Evolutionary conservation across 1,139 yeast species (phyloP).

Genomic region (Meyerozyma athensensis): DNA sequence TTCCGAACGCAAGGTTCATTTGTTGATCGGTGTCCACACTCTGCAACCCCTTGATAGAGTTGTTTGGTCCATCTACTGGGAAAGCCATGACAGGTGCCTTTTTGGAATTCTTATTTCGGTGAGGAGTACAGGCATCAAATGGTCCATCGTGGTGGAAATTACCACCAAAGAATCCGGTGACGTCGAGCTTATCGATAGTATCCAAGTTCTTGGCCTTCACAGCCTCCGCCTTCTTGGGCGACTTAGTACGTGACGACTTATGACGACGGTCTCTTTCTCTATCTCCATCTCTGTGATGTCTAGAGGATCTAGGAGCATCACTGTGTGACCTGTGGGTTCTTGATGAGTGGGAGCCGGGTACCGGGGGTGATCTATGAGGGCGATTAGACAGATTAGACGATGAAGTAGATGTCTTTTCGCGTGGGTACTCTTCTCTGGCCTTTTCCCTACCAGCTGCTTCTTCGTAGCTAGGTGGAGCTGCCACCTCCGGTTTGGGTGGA

Average conservation of each 20-base stretch:
- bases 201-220: constrained; percentile 64
- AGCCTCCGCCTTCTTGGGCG: constrained; percentile 40
- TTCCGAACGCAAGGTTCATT: constrained; percentile 61
- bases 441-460: constrained; percentile 57
- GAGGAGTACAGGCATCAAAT: constrained; percentile 97
- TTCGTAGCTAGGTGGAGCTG: constrained; percentile 60
- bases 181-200: constrained; percentile 91
- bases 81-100: constrained; percentile 93
- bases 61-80: constrained; percentile 93
- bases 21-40: constrained; percentile 48
- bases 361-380: constrained; percentile 14
- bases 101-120: constrained; percentile 75
- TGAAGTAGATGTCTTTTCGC: constrained; percentile 36
- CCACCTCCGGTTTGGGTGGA: constrained; percentile 24
- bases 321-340: constrained; percentile 14
- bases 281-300: constrained; percentile 11
- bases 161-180: constrained; percentile 91
- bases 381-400: constrained; percentile 19
- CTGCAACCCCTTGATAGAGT: constrained; percentile 65
- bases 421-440: constrained; percentile 42
- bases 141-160: constrained; percentile 99
- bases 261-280: constrained; percentile 9
- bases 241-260: constrained; percentile 16
- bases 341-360: constrained; percentile 9
- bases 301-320: constrained; percentile 4